Conservation (phyloP, 495 filamentous ascomycete genomes). For the Neurospora sp. region DNA sequence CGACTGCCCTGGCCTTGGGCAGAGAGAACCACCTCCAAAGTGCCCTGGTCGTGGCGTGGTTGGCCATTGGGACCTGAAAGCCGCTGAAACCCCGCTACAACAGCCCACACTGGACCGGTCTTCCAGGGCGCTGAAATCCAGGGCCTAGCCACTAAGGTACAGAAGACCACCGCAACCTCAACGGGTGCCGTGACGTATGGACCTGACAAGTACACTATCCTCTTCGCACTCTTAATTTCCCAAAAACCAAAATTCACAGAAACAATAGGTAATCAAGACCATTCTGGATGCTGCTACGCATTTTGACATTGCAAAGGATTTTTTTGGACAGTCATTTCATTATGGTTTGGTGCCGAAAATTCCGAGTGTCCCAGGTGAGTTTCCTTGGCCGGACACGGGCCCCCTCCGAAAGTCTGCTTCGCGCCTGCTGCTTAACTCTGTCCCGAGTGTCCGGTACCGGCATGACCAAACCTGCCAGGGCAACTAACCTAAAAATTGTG, state of each 20-base stretch:
- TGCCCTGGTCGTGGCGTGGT: not conserved
- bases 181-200: no score
- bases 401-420: not conserved
- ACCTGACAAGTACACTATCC: no score
- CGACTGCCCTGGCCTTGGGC: no score
- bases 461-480: not conserved
- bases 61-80: not conserved
- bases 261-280: not conserved
- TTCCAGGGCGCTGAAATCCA: not conserved
- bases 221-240: no score
- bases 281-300: no score
- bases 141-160: not conserved
- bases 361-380: not conserved
- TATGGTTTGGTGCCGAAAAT: not conserved
- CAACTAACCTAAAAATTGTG: not conserved
- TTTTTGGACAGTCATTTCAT: no score
- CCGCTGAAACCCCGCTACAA: not conserved
- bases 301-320: no score
- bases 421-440: not conserved
- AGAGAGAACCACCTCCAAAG: not conserved
- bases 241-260: not conserved
- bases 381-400: not conserved
- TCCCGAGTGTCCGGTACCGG: not conserved
- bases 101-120: not conserved
- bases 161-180: not conserved